These are phyloP conservation scores for Primulina huaijiensis DNA, from an alignment of 257 asterid species.

Conservation along the genomic window DNA sequence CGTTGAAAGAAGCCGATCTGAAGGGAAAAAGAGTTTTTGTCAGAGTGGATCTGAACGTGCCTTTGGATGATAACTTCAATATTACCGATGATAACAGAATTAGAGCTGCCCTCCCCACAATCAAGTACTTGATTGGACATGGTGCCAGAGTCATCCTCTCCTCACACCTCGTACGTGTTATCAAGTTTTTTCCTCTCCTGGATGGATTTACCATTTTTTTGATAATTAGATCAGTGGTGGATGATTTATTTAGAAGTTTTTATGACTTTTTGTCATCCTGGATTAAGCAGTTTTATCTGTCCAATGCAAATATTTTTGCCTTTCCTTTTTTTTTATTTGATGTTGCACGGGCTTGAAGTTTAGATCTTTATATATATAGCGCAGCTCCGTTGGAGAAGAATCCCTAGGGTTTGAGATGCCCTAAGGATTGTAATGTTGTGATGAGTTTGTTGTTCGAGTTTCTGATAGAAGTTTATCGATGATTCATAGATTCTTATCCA, in stretches of 20 bases:
- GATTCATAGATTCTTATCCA: not conserved
- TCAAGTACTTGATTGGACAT: constrained; percentile 54
- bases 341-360: not conserved
- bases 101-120: constrained; percentile 80
- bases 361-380: not conserved
- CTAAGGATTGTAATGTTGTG: not conserved
- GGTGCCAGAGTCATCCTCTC: constrained; percentile 75
- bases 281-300: no score
- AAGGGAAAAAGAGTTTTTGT: constrained; percentile 81
- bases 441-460: not conserved
- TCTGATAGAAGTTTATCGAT: not conserved
- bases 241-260: constrained; percentile 5
- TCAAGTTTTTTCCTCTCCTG: not conserved
- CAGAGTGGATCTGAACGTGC: constrained; percentile 88
- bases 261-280: not conserved
- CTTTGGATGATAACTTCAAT: constrained; percentile 68
- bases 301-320: no score
- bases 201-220: not conserved
- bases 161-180: constrained; percentile 64
- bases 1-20: constrained; percentile 76
- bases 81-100: constrained; percentile 89
- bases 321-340: not conserved
- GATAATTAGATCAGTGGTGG: constrained; percentile 4
- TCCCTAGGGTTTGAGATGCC: no score
- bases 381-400: no score